These are phyloP conservation scores for Aspergillus pseudotamarii DNA, from an alignment of 2,329 filamentous ascomycete species.

Conservation along the genomic window DNA sequence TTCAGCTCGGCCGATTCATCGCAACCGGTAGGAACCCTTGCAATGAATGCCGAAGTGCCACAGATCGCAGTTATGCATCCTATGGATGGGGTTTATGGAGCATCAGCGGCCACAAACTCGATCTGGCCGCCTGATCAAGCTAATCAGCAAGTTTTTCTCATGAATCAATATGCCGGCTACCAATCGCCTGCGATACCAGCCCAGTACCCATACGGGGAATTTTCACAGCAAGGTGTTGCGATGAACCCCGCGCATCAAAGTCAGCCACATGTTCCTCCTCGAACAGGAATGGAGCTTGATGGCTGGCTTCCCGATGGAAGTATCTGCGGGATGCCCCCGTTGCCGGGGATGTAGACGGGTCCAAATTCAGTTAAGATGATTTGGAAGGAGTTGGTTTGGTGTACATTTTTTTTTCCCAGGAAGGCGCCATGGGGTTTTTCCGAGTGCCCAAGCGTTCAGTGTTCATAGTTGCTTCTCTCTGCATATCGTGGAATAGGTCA, in stretches of 20 bases:
- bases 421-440: neutral
- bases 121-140: slow-evolving; percentile 30
- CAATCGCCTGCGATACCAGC: slow-evolving; percentile 23
- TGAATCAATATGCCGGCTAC: slow-evolving; percentile 23
- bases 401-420: neutral
- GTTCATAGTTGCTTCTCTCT: neutral
- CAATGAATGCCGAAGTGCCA: slow-evolving; percentile 16
- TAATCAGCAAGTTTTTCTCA: slow-evolving; percentile 17
- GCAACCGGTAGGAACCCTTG: slow-evolving; percentile 19
- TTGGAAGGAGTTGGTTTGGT: neutral
- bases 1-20: slow-evolving; percentile 11
- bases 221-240: slow-evolving; percentile 21
- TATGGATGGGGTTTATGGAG: slow-evolving; percentile 25
- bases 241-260: slow-evolving; percentile 14
- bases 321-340: slow-evolving; percentile 30
- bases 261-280: slow-evolving; percentile 14
- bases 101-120: slow-evolving; percentile 20
- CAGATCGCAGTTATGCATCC: slow-evolving; percentile 20
- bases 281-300: slow-evolving; percentile 33
- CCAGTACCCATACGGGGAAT: slow-evolving; percentile 27
- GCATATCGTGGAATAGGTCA: neutral
- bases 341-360: slow-evolving; percentile 29
- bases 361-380: too few species aligned
- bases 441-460: neutral
- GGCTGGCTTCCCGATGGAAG: slow-evolving; percentile 35